Evolutionary conservation across 306 rosid species (phyloP), one percentile per base, ranked within the genome.

Genomic region (Calophaca sinica): DNA sequence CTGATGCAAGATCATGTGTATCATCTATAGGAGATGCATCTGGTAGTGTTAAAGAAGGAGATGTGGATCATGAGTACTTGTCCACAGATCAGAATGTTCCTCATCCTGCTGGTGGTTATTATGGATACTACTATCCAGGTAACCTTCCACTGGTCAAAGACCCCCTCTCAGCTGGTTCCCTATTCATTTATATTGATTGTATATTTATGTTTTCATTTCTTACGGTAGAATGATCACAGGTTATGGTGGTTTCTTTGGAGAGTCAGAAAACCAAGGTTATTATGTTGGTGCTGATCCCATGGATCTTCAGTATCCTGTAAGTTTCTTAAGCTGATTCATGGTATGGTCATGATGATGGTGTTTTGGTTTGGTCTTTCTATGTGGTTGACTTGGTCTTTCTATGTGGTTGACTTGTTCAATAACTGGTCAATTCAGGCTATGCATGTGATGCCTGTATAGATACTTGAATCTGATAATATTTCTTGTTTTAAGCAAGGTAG

Each of bases 81-180:
- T 45, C 62, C 52, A 35, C 68, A 41, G 91, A 85, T 79, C 84
- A 81, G 53, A 83, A 78, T 74, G 74, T 71, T 57, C 39, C 79
- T 31, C 75, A 79, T 72, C 29, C 86, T 61, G 73, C 82, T 50
- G 71, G 86, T 28, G 80, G 88, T 51, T 83, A 77, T 84, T 87
- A 91, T 62, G 89, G 92, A 32, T 91, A 87, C 83, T 84, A 83
- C 53, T 87, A 85, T 86, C 92, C 94, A 86, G 97, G 97, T 91
- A 75, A 69, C 89, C 61, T 73, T 74, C 73, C 51, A 65, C 50
- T 69, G 59, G 70, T 75, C 28, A 31, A 53, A 49, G 76, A 52
- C 9, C 39, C 42, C 63, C 68, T 50, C 51, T 45, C 53, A 4
- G 50, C 57, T 44, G 70, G 52, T 65, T 79, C 76, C 15, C 49